Evolutionary conservation across 2,329 filamentous ascomycete species (phyloP), one percentile per base, ranked within the genome.

Genomic region (Cercospora zeina): DNA sequence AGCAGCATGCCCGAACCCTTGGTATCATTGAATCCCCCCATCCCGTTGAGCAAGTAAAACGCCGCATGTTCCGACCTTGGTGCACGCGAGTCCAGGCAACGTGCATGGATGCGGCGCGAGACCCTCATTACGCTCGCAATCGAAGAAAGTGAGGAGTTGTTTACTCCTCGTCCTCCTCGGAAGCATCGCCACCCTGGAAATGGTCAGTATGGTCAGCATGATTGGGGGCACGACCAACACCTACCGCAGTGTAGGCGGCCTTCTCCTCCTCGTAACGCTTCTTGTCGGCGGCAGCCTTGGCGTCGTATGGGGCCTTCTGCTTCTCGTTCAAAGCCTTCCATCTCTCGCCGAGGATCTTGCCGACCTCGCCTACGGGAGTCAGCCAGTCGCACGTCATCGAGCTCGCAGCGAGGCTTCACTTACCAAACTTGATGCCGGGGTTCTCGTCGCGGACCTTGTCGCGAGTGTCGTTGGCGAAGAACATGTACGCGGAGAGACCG

Each of bases 251-350:
- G 84, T 96, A 99, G 69, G 86, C 90, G 70, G 89, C 88, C 86
- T 99, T 99, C 86, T 97, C 92, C 71, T 96, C 91, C 79, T 97
- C 93, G 77, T 97, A 99, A 66, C 95, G 89, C 89, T 97, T 96
- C 91, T 97, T 99, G 82, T 99, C 95, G 68, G 89, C 84, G 57
- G 90, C 91, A 76, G 95, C 95, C 89, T 97, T 97, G 77, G 91
- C 90, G 81, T 97, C 93, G 75, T 97, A 99, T 10, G 95, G 95
- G 67, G 84, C 82, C 73, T 93, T 92, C 80, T 97, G 91, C 85
- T 95, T 91, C 71, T 96, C 91, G 79, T 86, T 90, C 69, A 99
- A 85, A 64, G 88, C 90, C 91, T 99, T 99, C 95, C 95, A 99
- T 83, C 90, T 89, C 86, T 97, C 93, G 80, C 95, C 95, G 65